Conservation (phyloP, 495 filamentous ascomycete species). For the Hypoxylon fragiforme region DNA sequence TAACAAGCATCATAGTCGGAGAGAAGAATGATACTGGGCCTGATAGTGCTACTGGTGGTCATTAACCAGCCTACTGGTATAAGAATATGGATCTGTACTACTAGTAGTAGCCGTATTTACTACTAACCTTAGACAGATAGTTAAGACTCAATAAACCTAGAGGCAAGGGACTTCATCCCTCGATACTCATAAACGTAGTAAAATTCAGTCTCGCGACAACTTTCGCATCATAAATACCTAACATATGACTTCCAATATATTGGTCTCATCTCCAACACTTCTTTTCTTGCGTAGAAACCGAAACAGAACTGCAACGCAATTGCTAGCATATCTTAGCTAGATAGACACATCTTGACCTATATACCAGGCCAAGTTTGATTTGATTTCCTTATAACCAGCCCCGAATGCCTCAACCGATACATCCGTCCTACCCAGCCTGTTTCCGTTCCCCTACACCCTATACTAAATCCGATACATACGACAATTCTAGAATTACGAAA, state of each 20-base stretch:
- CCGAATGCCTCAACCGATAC: slow-evolving; percentile 1
- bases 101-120: too few species aligned
- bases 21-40: slow-evolving; percentile 53
- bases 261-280: not conserved
- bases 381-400: not conserved
- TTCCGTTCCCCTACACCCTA: slow-evolving; percentile 13
- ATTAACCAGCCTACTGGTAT: slow-evolving; percentile 9
- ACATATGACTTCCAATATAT: not conserved
- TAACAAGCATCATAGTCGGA: slow-evolving; percentile 44
- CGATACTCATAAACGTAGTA: too few species aligned
- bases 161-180: too few species aligned
- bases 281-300: not conserved
- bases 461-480: slow-evolving; percentile 26
- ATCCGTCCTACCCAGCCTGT: not conserved
- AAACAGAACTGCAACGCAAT: slow-evolving; percentile 4
- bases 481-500: slow-evolving; percentile 11
- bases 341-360: slow-evolving; percentile 14
- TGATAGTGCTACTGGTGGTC: slow-evolving; percentile 32
- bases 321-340: slow-evolving; percentile 11
- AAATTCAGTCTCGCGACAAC: too few species aligned
- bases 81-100: too few species aligned
- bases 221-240: too few species aligned
- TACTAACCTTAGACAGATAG: too few species aligned
- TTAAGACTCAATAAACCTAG: too few species aligned
- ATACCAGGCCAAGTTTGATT: slow-evolving; percentile 11